Conservation (phyloP, 768 basidiomycete genomes). For the Galerina marginata region DNA sequence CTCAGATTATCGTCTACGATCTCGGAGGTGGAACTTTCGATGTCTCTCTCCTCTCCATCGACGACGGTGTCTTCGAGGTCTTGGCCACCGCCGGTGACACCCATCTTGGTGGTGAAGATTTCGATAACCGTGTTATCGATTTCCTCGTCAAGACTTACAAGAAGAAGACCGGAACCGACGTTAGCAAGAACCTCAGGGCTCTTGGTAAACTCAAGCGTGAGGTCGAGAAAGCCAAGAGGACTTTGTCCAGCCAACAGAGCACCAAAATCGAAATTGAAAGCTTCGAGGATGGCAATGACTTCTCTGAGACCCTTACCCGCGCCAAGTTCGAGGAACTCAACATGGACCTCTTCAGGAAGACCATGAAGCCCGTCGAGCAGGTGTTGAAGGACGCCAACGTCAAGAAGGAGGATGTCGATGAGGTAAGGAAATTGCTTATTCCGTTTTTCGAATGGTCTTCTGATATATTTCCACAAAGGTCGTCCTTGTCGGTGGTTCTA, state of each 20-base stretch:
- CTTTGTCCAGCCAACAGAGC: constrained; percentile 87
- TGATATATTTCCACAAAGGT: constrained; percentile 46
- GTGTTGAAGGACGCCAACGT: constrained; percentile 97
- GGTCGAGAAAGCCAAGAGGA: constrained; percentile 95
- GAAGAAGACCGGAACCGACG: constrained; percentile 90
- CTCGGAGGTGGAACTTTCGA: constrained; percentile 99
- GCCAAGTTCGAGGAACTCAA: constrained; percentile 99
- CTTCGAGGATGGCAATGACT: constrained; percentile 96
- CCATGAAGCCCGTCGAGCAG: constrained; percentile 99
- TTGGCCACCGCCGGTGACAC: constrained; percentile 93
- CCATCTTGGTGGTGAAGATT: constrained; percentile 95
- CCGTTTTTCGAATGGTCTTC: background rate
- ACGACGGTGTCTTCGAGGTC: constrained; percentile 92
- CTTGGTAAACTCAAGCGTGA: constrained; percentile 93
- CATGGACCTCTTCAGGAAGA: constrained; percentile 99
- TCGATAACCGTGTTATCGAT: constrained; percentile 92
- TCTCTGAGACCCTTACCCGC: constrained; percentile 94
- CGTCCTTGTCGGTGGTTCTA: constrained; percentile 95
- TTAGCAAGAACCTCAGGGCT: constrained; percentile 77
- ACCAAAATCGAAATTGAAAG: constrained; percentile 94
- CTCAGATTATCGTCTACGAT: constrained; percentile 97
- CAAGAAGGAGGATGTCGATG: constrained; percentile 96
- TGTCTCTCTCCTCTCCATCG: constrained; percentile 94
- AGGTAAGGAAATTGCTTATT: constrained; percentile 50
- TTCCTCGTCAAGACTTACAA: constrained; percentile 90